These are phyloP conservation scores for Senna tora DNA, from an alignment of 306 rosid species.

Conservation along the genomic window DNA sequence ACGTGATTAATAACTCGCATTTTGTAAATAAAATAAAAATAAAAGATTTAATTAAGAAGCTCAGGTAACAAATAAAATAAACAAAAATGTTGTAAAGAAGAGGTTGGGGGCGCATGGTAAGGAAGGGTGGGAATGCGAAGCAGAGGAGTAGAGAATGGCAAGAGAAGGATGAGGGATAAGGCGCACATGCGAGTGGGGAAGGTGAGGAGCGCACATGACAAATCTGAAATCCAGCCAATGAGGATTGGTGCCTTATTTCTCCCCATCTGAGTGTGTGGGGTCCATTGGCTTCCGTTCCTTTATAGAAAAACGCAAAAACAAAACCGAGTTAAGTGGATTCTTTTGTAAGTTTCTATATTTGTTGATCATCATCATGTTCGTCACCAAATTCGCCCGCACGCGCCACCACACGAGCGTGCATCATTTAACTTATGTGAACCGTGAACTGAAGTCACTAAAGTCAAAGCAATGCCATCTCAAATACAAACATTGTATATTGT, in stretches of 20 bases:
- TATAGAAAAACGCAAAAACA: neutral
- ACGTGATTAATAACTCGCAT: no score
- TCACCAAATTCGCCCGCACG: neutral
- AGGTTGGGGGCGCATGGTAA: neutral
- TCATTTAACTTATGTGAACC: neutral
- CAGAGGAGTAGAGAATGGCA: neutral
- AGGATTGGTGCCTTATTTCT: neutral
- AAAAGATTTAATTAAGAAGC: no score
- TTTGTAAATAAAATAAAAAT: no score
- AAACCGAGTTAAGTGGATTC: neutral
- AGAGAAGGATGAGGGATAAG: conserved; percentile 30
- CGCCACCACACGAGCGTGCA: neutral
- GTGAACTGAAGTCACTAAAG: no score
- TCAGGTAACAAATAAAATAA: no score
- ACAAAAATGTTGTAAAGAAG: neutral
- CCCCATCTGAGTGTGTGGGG: neutral
- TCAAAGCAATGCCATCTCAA: neutral
- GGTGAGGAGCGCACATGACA: conserved; percentile 22
- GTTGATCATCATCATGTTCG: no score
- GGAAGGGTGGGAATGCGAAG: conserved; percentile 6
- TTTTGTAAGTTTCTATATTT: no score
- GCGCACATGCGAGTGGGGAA: conserved; percentile 43
- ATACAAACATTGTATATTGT: conserved; percentile 15
- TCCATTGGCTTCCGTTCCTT: neutral
- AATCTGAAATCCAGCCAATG: conserved; percentile 6